phyloP scores from a whole-genome alignment of 495 filamentous ascomycete species.

The Penicillium samsonianum region DNA sequence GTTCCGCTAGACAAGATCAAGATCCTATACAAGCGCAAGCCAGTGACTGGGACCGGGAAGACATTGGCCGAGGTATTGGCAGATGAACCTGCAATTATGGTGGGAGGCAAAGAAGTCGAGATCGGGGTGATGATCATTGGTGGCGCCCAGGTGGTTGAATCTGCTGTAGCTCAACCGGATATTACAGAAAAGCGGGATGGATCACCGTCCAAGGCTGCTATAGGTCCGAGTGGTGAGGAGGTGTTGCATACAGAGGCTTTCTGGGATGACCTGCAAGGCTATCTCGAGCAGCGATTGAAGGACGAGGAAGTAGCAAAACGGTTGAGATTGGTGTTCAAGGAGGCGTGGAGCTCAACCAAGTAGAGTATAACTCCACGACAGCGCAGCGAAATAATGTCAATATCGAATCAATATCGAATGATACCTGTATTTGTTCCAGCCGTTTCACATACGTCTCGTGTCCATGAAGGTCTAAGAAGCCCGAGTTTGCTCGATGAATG shows the following conservation, averaged over 20 bases:
- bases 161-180: constrained; percentile 30
- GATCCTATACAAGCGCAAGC: constrained; percentile 80
- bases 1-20: constrained; percentile 69
- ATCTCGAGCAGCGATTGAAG: constrained; percentile 72
- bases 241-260: constrained; percentile 73
- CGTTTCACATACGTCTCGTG: not conserved
- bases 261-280: constrained; percentile 85
- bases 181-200: constrained; percentile 34
- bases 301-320: constrained; percentile 68
- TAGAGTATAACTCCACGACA: not conserved
- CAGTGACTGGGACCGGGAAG: constrained; percentile 62
- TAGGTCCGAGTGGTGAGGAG: constrained; percentile 56
- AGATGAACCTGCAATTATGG: constrained; percentile 42
- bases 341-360: constrained; percentile 57
- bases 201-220: constrained; percentile 46
- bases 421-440: not conserved
- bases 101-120: constrained; percentile 56
- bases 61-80: constrained; percentile 53
- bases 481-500: not conserved
- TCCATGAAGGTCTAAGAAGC: not conserved
- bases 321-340: constrained; percentile 65
- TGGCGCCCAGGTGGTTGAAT: constrained; percentile 42
- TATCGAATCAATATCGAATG: constrained; percentile 9
- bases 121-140: constrained; percentile 88
- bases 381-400: constrained; percentile 4